Base-by-base conservation (phyloP, 2,329 filamentous ascomycete species). In the Phaeosphaeriaceae sp. region DNA sequence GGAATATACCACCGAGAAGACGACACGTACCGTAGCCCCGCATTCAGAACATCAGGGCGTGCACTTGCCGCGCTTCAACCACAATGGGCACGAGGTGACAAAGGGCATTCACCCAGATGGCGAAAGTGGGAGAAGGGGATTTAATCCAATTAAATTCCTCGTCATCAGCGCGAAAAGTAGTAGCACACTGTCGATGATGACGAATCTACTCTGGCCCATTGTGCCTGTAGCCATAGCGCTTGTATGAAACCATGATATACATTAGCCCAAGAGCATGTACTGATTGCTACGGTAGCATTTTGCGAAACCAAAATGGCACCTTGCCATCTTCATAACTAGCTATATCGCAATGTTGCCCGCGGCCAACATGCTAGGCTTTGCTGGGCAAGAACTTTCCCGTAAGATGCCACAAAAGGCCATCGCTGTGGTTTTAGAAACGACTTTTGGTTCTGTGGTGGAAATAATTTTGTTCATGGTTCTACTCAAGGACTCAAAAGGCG, bases 391-490 rank as follows among this genome's bases (percentile, higher is more conserved):
- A 67, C 74, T 90, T 51, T 84, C 87, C 1, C 82, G 86, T 52
- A 93, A 93, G 74, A 74, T 93, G 48, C 88, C 88, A 26, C 62
- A 66, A 32, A 89, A 89, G 63, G 88, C 90, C 7, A 73, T 86
- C 40, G 87, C 86, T 20, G 80, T 89, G 9, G 70, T 89, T 35
- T 54, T 83, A 8, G 82, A 84, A 61, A 83, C 79, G 1, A 79
- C 79, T 0, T 72, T 92, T 42, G 89, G 88, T 2, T 89, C 88
- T 0, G 75, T 92, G 8, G 89, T 94, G 43, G 90, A 96, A 68
- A 87, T 95, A 48, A 83, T 95, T 38, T 76, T 95, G 23, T 94
- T 95, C 74, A 87, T 93, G 78, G 83, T 92, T 2, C 76, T 95
- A 36, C 79, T 94, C 38, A 74, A 76, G 52, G 80, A 76, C 77